Evolutionary conservation across 208 protist genomes (phyloP).

Genomic region (Leishmania turanica): DNA sequence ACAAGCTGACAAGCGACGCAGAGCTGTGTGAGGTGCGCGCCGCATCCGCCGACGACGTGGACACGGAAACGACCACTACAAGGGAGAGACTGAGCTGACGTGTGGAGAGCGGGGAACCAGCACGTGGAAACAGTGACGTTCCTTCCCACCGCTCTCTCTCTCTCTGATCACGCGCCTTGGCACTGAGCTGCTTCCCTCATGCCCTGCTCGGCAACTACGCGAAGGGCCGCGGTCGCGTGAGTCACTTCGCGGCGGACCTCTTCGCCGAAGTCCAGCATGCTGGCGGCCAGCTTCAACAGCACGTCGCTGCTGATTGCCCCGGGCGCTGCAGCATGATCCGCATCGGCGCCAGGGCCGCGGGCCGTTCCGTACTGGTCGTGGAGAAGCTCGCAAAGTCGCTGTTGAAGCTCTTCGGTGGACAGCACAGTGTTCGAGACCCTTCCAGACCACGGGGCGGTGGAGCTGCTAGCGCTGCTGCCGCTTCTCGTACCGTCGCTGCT

Average conservation of each 20-base stretch:
- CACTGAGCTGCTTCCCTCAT: constrained; percentile 28
- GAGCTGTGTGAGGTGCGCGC: not conserved
- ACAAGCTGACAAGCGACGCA: not conserved
- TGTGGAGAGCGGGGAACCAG: not conserved
- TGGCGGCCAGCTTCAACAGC: constrained; percentile 64
- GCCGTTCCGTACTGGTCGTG: constrained; percentile 33
- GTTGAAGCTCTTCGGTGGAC: not conserved
- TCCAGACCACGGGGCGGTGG: constrained; percentile 1
- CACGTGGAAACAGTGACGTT: not conserved
- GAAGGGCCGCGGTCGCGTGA: constrained; percentile 42
- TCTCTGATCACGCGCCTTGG: not conserved
- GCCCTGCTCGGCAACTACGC: constrained; percentile 32
- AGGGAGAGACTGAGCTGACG: not conserved
- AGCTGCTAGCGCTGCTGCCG: constrained; percentile 8
- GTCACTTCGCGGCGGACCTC: constrained; percentile 64
- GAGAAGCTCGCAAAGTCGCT: constrained; percentile 26
- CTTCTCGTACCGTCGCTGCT: not conserved
- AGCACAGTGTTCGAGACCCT: not conserved
- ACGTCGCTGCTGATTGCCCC: constrained; percentile 14
- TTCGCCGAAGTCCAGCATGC: constrained; percentile 74
- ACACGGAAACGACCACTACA: not conserved
- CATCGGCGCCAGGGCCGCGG: not conserved
- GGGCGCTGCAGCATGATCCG: not conserved
- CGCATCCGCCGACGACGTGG: not conserved
- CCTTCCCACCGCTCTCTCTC: not conserved